phyloP scores from a whole-genome alignment of 2,329 filamentous ascomycete species.

The Emydomyces testavorans region DNA sequence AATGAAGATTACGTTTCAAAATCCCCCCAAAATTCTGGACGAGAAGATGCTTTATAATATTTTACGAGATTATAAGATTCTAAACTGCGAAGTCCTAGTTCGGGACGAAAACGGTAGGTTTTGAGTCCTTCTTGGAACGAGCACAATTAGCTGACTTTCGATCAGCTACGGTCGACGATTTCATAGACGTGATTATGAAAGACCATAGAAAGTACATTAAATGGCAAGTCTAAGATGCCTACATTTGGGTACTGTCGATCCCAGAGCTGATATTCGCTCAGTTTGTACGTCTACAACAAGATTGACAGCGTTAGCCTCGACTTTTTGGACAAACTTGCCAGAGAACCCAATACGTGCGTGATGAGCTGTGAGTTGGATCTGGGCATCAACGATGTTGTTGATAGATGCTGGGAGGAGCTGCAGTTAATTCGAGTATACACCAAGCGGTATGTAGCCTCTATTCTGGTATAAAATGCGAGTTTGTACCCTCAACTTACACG shows the following conservation, averaged over 20 bases:
- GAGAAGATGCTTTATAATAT: slow-evolving; percentile 99
- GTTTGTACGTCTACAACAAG: slow-evolving; percentile 99
- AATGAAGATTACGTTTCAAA: slow-evolving; percentile 95
- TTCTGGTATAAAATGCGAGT: slow-evolving; percentile 9
- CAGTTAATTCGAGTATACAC: slow-evolving; percentile 87
- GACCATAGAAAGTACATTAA: slow-evolving; percentile 96
- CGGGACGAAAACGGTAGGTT: slow-evolving; percentile 68
- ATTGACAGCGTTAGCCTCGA: slow-evolving; percentile 91
- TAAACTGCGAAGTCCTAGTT: slow-evolving; percentile 92
- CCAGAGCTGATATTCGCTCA: slow-evolving; percentile 17
- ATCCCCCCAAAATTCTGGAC: slow-evolving; percentile 79
- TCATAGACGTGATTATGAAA: slow-evolving; percentile 99
- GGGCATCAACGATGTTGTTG: slow-evolving; percentile 84
- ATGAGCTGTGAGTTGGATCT: slow-evolving; percentile 97
- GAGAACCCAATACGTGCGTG: slow-evolving; percentile 86
- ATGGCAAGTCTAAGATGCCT: slow-evolving; percentile 36
- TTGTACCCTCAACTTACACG: not conserved
- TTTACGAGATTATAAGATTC: slow-evolving; percentile 93
- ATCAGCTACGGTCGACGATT: slow-evolving; percentile 81
- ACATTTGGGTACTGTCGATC: not conserved
- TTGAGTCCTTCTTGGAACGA: not conserved
- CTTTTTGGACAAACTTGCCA: slow-evolving; percentile 80
- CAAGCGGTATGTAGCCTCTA: slow-evolving; percentile 46
- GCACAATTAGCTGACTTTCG: not conserved
- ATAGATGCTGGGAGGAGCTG: slow-evolving; percentile 89